A percentile compares a stretch with the other conserved stretches of the same genome.
Evolutionary conservation across 116 monocot genomes (phyloP).

Genomic region (Iris pallida): DNA sequence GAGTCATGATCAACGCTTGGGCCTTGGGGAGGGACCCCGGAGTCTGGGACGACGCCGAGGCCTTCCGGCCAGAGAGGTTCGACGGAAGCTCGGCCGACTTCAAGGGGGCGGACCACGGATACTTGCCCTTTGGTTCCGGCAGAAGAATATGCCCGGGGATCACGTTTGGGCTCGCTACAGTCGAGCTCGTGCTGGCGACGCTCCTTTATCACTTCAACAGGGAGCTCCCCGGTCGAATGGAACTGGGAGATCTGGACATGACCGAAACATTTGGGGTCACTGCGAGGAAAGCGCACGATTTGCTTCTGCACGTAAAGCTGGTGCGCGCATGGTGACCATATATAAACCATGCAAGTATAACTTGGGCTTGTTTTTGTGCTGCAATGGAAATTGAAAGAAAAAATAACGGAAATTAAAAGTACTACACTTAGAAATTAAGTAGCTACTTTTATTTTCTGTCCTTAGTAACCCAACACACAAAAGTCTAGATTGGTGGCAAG

Average conservation of each 20-base stretch:
- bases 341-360: too few species aligned
- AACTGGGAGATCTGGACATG: not conserved
- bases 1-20: constrained; percentile 1
- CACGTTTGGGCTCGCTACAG: not conserved
- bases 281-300: not conserved
- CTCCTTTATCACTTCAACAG: not conserved
- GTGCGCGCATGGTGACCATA: too few species aligned
- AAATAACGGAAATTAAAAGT: too few species aligned
- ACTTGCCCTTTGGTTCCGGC: not conserved
- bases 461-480: too few species aligned
- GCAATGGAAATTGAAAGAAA: too few species aligned
- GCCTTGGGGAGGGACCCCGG: not conserved
- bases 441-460: too few species aligned
- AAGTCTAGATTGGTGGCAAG: too few species aligned
- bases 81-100: not conserved
- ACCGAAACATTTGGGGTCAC: not conserved
- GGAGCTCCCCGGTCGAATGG: not conserved
- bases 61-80: not conserved
- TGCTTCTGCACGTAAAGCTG: too few species aligned
- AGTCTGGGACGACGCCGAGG: not conserved
- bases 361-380: too few species aligned
- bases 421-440: too few species aligned
- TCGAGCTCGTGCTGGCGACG: not conserved
- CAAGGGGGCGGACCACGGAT: not conserved
- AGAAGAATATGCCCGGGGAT: not conserved